Conservation (phyloP, 139 green algal species). For the Nannochloris sp. region DNA sequence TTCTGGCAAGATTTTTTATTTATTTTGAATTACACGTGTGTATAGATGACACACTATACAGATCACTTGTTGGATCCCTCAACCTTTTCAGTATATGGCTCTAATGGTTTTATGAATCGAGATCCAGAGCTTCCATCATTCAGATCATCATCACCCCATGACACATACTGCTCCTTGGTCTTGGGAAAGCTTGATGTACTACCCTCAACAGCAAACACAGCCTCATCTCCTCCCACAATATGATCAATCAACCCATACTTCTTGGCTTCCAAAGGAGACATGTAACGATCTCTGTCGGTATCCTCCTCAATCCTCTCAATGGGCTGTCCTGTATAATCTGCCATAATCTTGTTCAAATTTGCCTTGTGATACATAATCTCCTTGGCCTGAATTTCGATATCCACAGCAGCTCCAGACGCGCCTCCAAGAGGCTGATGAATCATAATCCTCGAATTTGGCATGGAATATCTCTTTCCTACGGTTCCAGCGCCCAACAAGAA, state of each 20-base stretch:
- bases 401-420: slow-evolving; percentile 78
- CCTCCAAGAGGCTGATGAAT: slow-evolving; percentile 99
- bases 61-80: neutral
- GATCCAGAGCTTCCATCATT: slow-evolving; percentile 29
- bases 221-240: slow-evolving; percentile 91
- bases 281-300: slow-evolving; percentile 96
- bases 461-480: slow-evolving; percentile 88
- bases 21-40: too few relatives aligned
- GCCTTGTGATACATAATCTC: slow-evolving; percentile 99
- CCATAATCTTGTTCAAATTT: slow-evolving; percentile 97
- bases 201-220: slow-evolving; percentile 55
- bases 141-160: slow-evolving; percentile 32
- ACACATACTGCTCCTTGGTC: slow-evolving; percentile 59
- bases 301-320: slow-evolving; percentile 88
- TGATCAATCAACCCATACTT: slow-evolving; percentile 95
- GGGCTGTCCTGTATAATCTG: slow-evolving; percentile 74
- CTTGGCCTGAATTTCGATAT: slow-evolving; percentile 88
- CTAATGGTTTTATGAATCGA: slow-evolving; percentile 37
- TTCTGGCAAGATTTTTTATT: too few relatives aligned
- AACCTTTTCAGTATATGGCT: slow-evolving; percentile 37
- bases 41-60: neutral
- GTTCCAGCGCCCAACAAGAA: slow-evolving; percentile 90
- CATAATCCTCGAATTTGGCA: slow-evolving; percentile 99
- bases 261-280: slow-evolving; percentile 92
- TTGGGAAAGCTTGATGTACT: slow-evolving; percentile 48